These are phyloP conservation scores for Ceriops decandra DNA, from an alignment of 345 rosid genomes.

Conservation along the genomic window DNA sequence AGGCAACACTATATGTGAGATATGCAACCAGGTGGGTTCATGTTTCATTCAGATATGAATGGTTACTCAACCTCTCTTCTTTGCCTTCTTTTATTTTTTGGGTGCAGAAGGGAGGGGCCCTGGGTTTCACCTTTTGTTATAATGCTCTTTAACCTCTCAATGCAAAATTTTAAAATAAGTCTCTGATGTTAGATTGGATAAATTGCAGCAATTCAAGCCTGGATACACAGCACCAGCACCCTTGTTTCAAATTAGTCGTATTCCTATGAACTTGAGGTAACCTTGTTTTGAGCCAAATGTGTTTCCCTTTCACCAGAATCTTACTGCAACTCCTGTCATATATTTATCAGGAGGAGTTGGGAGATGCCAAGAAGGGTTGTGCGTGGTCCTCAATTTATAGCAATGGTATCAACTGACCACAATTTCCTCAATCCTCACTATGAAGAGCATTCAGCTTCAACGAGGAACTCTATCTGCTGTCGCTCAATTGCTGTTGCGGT, in stretches of 20 bases:
- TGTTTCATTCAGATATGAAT: too few relatives aligned
- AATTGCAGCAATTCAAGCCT: conserved; percentile 71
- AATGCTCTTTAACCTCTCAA: neutral
- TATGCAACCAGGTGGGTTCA: neutral
- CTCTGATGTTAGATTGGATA: conserved; percentile 5
- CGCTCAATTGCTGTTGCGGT: conserved; percentile 63
- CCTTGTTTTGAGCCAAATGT: neutral
- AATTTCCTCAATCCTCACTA: conserved; percentile 36
- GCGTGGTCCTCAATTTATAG: conserved; percentile 48
- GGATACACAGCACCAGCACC: conserved; percentile 86
- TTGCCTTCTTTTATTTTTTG: neutral
- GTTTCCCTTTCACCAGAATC: neutral
- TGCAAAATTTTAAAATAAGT: neutral
- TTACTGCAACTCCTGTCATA: neutral
- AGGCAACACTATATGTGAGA: conserved; percentile 1
- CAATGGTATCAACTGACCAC: conserved; percentile 66
- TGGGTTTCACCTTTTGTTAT: too few relatives aligned
- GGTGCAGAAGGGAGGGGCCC: neutral
- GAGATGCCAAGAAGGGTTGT: conserved; percentile 53
- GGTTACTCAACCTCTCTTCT: neutral
- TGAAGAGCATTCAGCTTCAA: conserved; percentile 49
- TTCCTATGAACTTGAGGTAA: conserved; percentile 76
- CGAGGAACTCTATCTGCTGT: conserved; percentile 51
- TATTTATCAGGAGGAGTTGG: conserved; percentile 65
- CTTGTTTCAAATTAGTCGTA: conserved; percentile 56